Evolutionary conservation across 139 green algal genomes (phyloP), one percentile per base, ranked within the genome.

Genomic region (Mesostigma viride): DNA sequence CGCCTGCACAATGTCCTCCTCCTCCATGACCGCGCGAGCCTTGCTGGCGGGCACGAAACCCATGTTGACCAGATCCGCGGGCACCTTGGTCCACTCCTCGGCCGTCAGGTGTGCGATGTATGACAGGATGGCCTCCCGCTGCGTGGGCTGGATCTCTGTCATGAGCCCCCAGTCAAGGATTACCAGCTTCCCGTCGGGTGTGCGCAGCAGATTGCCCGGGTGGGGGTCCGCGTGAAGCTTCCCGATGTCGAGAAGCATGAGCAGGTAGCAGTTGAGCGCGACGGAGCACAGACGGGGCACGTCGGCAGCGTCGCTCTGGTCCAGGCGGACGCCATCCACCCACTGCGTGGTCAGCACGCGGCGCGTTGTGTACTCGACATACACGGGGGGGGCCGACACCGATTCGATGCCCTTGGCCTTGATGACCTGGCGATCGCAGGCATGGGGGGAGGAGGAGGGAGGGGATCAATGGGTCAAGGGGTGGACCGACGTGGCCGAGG

Each of bases 71-170:
- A 97, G 84, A 77, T 96, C 90, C 17, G 76, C 30, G 0, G 84
- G 75, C 26, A 95, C 77, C 8, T 66, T 75, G 3, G 80, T 68
- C 82, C 85, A 97, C 78, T 97, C 87, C 71, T 83, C 67, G 33
- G 73, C 83, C 34, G 71, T 79, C 22, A 97, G 82, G 68, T 97
- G 88, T 2, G 91, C 79, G 51, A 97, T 94, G 88, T 93, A 97
- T 72, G 95, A 14, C 40, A 53, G 14, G 14, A 97, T 74, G 0
- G 87, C 82, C 32, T 94, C 71, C 31, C 82, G 76, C 76, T n/a
- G n/a, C n/a, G n/a, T n/a, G n/a, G n/a, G n/a, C n/a, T n/a, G n/a
- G n/a, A n/a, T n/a, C n/a, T n/a, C n/a, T n/a, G 80, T 86, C 69
- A 83, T 84, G 44, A 85, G 68, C 5, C 79, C 79, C 31, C 72